phyloP scores from a whole-genome alignment of 768 basidiomycete species.

The Xerocomellus intermedius region DNA sequence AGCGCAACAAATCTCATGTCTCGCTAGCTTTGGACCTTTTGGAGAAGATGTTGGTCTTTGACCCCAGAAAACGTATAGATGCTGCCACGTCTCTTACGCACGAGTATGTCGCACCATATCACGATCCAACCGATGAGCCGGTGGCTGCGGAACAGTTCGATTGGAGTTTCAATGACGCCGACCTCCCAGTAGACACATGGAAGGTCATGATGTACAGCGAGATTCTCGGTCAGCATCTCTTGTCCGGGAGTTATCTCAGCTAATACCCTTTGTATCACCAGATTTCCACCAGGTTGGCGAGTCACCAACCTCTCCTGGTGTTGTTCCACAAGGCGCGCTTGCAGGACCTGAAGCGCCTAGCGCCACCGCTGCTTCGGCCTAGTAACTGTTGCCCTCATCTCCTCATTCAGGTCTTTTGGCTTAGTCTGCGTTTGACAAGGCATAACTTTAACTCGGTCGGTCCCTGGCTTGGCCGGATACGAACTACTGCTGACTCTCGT shows the following conservation, averaged over 20 bases:
- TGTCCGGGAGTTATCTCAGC: neutral
- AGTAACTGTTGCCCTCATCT: slow-evolving; percentile 8
- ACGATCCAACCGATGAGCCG: slow-evolving; percentile 98
- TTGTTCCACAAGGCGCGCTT: slow-evolving; percentile 61
- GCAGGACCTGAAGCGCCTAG: slow-evolving; percentile 53
- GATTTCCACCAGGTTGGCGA: slow-evolving; percentile 83
- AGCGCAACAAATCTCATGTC: slow-evolving; percentile 1
- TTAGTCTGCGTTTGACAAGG: neutral
- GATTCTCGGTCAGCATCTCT: slow-evolving; percentile 71
- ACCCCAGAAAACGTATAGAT: slow-evolving; percentile 95
- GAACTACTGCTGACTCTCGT: neutral
- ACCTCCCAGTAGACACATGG: slow-evolving; percentile 98
- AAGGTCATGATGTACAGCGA: slow-evolving; percentile 99
- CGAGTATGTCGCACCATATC: slow-evolving; percentile 95
- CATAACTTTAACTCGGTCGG: slow-evolving; percentile 17
- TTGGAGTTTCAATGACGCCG: slow-evolving; percentile 99
- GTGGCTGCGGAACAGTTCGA: slow-evolving; percentile 93
- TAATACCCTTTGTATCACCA: slow-evolving; percentile 25
- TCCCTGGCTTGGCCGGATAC: neutral
- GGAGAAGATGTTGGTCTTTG: slow-evolving; percentile 99
- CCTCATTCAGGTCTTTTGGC: slow-evolving; percentile 1
- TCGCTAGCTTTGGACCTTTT: slow-evolving; percentile 83
- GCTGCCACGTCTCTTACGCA: slow-evolving; percentile 88
- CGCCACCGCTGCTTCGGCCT: slow-evolving; percentile 10
- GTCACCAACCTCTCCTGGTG: slow-evolving; percentile 35